Base-by-base conservation (phyloP, 306 rosid genomes). In the Dicorynia guianensis region DNA sequence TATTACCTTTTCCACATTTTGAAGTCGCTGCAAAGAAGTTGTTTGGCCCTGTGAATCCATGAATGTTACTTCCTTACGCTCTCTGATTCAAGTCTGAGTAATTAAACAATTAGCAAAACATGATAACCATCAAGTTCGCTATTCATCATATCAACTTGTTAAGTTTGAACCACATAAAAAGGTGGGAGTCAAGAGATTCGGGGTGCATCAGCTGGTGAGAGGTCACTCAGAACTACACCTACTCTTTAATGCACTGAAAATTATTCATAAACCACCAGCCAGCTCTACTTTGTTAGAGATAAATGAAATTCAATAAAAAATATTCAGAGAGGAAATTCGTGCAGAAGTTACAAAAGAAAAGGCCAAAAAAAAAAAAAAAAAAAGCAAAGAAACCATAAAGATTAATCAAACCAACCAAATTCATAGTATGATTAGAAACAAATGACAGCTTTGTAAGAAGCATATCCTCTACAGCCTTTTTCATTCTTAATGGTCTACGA, bases 41-140 rank as follows among this genome's bases (percentile, higher is more conserved):
- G 90, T 93, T 71, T 89, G 96, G 62, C 89, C 80, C 82, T 75
- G 92, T n/a, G 96, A 82, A 83, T 93, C 98, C 98, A 90, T 93
- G 50, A 52, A 19, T 40, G 63, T 59, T 52, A 52, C 63, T 69
- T 43, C 67, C 64, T 52, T 19, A 20, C 69, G 61, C 62, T 25
- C n/a, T 49, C 71, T 55, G 69, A 39, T 59, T 69, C 58, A 77
- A 67, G 17, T 50, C 38, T 40, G 38, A 19, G 44, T 1, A 36
- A 42, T 59, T 38, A 69, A 35, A 48, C 59, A 34, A 59, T 52
- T 3, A 49, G 25, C 30, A 50, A 69, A 15, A 57, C 14, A 54
- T 7, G 55, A 7, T 20, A 79, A 59, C 11, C 38, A 66, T 64
- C 68, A 55, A 71, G 64, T 14, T 48, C 77, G 30, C 18, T 40